Percentiles rank a stretch among this genome's conserved stretches.
These are phyloP conservation scores for Botryobasidium botryosum DNA, from an alignment of 768 basidiomycete genomes.

Conservation along the genomic window DNA sequence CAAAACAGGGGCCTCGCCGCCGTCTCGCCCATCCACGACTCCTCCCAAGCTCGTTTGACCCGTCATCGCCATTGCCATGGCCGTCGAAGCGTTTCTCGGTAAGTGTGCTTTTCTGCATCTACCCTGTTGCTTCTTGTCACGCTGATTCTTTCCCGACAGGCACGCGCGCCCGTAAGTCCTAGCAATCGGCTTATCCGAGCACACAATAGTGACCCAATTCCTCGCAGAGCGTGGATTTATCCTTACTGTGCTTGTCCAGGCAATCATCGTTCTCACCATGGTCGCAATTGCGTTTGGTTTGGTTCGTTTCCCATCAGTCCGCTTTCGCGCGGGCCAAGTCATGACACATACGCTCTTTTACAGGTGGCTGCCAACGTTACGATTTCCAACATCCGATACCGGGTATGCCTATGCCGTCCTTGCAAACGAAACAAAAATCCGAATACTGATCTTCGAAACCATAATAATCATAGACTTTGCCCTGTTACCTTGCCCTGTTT, in stretches of 20 bases:
- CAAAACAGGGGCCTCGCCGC: too few relatives aligned
- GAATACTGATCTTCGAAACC: too few relatives aligned
- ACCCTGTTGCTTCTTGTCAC: background rate
- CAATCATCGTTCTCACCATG: slow-evolving; percentile 55
- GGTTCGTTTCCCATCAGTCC: slow-evolving; percentile 18
- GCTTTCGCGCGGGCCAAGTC: background rate
- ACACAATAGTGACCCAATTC: slow-evolving; percentile 32
- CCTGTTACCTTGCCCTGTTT: slow-evolving; percentile 74
- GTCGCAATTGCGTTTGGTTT: slow-evolving; percentile 51
- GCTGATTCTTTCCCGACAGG: background rate
- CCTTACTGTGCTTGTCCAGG: slow-evolving; percentile 24
- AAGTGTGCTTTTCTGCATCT: background rate
- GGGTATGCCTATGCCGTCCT: too few relatives aligned
- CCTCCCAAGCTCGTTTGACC: background rate
- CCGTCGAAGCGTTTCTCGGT: slow-evolving; percentile 32
- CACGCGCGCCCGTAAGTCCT: slow-evolving; percentile 6
- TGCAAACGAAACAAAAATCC: too few relatives aligned
- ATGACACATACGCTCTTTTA: too few relatives aligned
- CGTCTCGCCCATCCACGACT: too few relatives aligned
- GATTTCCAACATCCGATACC: too few relatives aligned
- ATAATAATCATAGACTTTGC: slow-evolving; percentile 38
- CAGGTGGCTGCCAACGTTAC: too few relatives aligned
- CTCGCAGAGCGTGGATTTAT: slow-evolving; percentile 10
- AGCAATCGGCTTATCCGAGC: slow-evolving; percentile 31
- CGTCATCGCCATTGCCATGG: slow-evolving; percentile 27